Conservation (phyloP, 208 protist genomes). For the Leishmania aethiopica region DNA sequence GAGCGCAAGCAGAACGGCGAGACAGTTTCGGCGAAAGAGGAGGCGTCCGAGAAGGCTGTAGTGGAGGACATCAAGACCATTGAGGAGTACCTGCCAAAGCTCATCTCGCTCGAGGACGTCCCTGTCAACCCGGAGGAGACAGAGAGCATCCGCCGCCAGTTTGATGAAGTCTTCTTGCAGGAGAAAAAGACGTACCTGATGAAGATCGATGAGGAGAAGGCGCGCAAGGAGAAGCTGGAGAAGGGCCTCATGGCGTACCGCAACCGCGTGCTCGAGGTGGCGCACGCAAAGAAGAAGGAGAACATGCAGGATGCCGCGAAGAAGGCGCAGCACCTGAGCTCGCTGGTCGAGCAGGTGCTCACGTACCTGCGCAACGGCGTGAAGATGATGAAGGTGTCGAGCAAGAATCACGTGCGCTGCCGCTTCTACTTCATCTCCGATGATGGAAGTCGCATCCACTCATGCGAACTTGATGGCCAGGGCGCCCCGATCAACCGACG, state of each 20-base stretch:
- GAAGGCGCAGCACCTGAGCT: conserved; percentile 86
- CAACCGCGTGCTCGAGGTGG: conserved; percentile 72
- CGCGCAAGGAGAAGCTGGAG: conserved; percentile 88
- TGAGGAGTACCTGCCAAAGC: conserved; percentile 86
- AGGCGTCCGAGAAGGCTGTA: conserved; percentile 74
- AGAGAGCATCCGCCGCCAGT: conserved; percentile 85
- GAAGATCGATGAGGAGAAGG: conserved; percentile 86
- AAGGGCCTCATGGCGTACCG: conserved; percentile 86
- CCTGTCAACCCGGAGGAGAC: conserved; percentile 85
- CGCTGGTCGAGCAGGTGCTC: conserved; percentile 85
- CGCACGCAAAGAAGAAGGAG: conserved; percentile 86
- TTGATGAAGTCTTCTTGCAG: conserved; percentile 85
- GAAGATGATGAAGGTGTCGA: conserved; percentile 90
- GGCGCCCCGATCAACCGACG: conserved; percentile 77
- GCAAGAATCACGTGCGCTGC: conserved; percentile 67
- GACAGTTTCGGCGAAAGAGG: conserved; percentile 64
- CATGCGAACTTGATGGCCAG: conserved; percentile 85
- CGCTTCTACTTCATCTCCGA: conserved; percentile 92
- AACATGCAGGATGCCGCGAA: conserved; percentile 76
- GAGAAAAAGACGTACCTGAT: conserved; percentile 81
- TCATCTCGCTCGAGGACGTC: conserved; percentile 89
- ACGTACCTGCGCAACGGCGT: conserved; percentile 86
- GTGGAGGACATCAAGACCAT: conserved; percentile 84
- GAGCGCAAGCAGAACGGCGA: conserved; percentile 80
- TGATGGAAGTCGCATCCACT: conserved; percentile 86